Evolutionary conservation across 2,329 filamentous ascomycete species (phyloP).

Genomic region (Fragosphaeria purpurea): DNA sequence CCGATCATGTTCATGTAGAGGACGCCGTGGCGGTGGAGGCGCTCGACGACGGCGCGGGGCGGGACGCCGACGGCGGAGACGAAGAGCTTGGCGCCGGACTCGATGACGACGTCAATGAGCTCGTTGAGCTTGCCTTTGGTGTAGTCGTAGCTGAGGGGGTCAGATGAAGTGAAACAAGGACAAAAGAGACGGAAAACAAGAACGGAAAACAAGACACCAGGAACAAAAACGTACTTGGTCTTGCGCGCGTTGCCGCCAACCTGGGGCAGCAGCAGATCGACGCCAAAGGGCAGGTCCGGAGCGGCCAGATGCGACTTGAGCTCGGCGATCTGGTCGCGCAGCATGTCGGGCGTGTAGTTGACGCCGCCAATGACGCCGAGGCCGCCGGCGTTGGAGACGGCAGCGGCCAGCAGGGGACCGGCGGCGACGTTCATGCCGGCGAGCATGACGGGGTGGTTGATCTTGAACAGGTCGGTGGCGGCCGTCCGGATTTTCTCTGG

Average conservation of each 20-base stretch:
- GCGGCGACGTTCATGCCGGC: slow-evolving; percentile 99
- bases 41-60: slow-evolving; percentile 78
- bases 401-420: slow-evolving; percentile 89
- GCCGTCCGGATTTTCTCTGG: slow-evolving; percentile 82
- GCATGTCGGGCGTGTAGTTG: slow-evolving; percentile 94
- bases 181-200: slow-evolving; percentile 3
- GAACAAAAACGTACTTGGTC: slow-evolving; percentile 57
- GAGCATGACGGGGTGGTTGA: slow-evolving; percentile 91
- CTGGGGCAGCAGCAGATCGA: slow-evolving; percentile 87
- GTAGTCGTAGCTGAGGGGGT: slow-evolving; percentile 76
- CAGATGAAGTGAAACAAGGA: slow-evolving; percentile 3
- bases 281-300: slow-evolving; percentile 91
- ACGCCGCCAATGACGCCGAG: slow-evolving; percentile 94
- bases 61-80: slow-evolving; percentile 94
- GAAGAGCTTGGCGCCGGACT: slow-evolving; percentile 83
- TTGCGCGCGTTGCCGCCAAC: slow-evolving; percentile 90
- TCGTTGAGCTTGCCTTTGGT: slow-evolving; percentile 96
- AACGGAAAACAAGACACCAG: slow-evolving; percentile 8
- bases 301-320: slow-evolving; percentile 79
- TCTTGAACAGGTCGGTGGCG: slow-evolving; percentile 91
- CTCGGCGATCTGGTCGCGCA: slow-evolving; percentile 87
- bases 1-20: slow-evolving; percentile 99
- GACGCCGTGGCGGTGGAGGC: slow-evolving; percentile 75
- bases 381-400: slow-evolving; percentile 93
- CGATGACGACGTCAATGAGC: slow-evolving; percentile 85